Conservation (phyloP, 257 asterid species). For the Solanum arcanum region DNA sequence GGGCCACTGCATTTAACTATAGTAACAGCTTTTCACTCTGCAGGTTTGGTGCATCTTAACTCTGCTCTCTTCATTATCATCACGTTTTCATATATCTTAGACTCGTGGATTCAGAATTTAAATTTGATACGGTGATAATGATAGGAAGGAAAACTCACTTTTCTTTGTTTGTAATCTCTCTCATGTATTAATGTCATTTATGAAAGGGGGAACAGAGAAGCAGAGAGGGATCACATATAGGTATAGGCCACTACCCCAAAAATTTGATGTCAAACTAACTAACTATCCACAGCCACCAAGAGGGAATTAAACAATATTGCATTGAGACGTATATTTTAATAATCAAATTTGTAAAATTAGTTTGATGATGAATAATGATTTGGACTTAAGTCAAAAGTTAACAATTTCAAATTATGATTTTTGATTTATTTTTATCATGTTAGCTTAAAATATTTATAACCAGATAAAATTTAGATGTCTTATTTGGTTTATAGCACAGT, state of each 20-base stretch:
- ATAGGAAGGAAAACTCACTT: not conserved
- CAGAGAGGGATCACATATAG: not conserved
- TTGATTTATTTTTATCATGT: too few species aligned
- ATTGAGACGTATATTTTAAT: not conserved
- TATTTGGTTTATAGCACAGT: too few species aligned
- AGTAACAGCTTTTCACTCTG: not conserved
- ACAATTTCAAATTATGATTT: too few species aligned
- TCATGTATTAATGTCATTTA: not conserved
- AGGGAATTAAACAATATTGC: not conserved
- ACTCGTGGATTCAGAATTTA: not conserved
- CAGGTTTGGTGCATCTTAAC: not conserved
- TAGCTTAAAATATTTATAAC: too few species aligned
- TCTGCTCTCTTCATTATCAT: not conserved
- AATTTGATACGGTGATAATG: not conserved
- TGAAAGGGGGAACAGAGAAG: not conserved
- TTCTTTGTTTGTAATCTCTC: not conserved
- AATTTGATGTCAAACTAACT: not conserved
- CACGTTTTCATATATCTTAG: not conserved
- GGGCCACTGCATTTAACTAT: constrained; percentile 32
- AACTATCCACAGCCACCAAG: not conserved
- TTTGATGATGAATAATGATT: too few species aligned
- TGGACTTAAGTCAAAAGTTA: too few species aligned
- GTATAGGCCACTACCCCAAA: not conserved
- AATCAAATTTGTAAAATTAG: too few species aligned
- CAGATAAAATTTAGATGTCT: too few species aligned